Evolutionary conservation across 805 yeast genomes (phyloP).

Genomic region (Hyphopichia homilentoma): DNA sequence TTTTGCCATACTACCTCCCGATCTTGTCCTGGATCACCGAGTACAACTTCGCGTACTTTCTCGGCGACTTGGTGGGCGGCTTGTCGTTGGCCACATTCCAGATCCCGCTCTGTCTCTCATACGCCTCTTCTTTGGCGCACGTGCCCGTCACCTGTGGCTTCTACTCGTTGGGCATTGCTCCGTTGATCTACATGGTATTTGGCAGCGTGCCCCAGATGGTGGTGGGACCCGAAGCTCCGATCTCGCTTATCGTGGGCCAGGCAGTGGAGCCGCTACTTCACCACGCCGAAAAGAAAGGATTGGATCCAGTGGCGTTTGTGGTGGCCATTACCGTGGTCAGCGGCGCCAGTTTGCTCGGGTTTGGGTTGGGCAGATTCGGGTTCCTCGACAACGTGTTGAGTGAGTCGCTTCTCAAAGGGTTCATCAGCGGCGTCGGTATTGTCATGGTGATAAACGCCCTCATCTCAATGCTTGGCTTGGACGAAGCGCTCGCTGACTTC

Average conservation of each 20-base stretch:
- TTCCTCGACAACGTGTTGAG: slow-evolving; percentile 47
- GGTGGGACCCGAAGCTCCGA: slow-evolving; percentile 46
- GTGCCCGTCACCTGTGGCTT: slow-evolving; percentile 41
- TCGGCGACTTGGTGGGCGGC: slow-evolving; percentile 78
- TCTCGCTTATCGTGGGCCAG: slow-evolving; percentile 43
- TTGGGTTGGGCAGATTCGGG: slow-evolving; percentile 83
- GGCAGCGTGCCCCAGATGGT: slow-evolving; percentile 47
- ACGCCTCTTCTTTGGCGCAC: slow-evolving; percentile 40
- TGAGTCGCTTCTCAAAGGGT: slow-evolving; percentile 40
- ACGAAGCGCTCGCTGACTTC: slow-evolving; percentile 37
- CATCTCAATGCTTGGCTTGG: slow-evolving; percentile 70
- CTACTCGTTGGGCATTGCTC: slow-evolving; percentile 35
- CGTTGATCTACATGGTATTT: slow-evolving; percentile 36
- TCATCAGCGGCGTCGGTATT: slow-evolving; percentile 41
- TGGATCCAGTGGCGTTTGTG: slow-evolving; percentile 50
- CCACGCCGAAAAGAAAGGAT: slow-evolving; percentile 22
- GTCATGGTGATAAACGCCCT: slow-evolving; percentile 57
- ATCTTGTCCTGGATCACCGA: slow-evolving; percentile 63
- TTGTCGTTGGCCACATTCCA: slow-evolving; percentile 86
- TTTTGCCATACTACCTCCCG: slow-evolving; percentile 63
- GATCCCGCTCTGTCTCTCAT: slow-evolving; percentile 67
- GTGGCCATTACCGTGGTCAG: slow-evolving; percentile 70
- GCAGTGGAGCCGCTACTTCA: slow-evolving; percentile 42
- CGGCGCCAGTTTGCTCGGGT: slow-evolving; percentile 66
- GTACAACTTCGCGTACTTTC: slow-evolving; percentile 38